Base-by-base conservation (phyloP, 2,329 filamentous ascomycete genomes). In the Epichloe elymi region DNA sequence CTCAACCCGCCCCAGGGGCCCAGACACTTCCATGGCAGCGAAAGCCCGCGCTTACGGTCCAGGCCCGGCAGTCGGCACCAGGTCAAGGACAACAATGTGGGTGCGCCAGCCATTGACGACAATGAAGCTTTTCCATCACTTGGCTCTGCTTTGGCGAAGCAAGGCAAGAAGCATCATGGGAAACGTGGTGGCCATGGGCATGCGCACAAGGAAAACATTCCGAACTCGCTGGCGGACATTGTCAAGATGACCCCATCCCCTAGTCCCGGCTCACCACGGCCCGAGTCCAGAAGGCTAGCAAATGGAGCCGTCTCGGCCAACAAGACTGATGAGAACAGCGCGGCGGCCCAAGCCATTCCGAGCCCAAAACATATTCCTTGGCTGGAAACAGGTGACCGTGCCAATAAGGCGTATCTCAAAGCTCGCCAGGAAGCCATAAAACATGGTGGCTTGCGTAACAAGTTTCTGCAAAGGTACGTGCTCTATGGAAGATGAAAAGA, bases 341-440 rank as follows among this genome's bases (percentile, higher is more conserved):
- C 80, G 26, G 83, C 88, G 33, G 86, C 89, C 15, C 83, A 87
- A 64, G 83, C 88, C 2, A 97, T 98, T 51, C 79, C 87, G 17
- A 81, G 83, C 52, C 93, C 93, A 10, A 88, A 93, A 63, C 86
- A 96, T 59, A 88, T 98, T 45, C 93, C 93, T 0, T 98, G 93
- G 93, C 72, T 97, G 4, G 91, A 96, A 67, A 97, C 93, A 2
- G 93, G 93, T 20, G 83, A 91, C 49, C 82, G 80, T 56, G 88
- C 88, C 57, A 97, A 98, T 66, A 89, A 90, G 67, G 85, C 88
- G 23, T 98, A 98, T 65, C 79, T 98, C 58, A 95, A 95, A 70
- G 88, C 90, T 58, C 85, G 93, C 49, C 86, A 90, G 62, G 91
- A 97, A 69, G 93, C 93, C 52, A 95, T 98, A 66, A 95, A 95